Percentiles rank a stretch among this genome's conserved stretches.
Evolutionary conservation across 2,329 filamentous ascomycete species (phyloP).

Genomic region (Trichoderma koningii): DNA sequence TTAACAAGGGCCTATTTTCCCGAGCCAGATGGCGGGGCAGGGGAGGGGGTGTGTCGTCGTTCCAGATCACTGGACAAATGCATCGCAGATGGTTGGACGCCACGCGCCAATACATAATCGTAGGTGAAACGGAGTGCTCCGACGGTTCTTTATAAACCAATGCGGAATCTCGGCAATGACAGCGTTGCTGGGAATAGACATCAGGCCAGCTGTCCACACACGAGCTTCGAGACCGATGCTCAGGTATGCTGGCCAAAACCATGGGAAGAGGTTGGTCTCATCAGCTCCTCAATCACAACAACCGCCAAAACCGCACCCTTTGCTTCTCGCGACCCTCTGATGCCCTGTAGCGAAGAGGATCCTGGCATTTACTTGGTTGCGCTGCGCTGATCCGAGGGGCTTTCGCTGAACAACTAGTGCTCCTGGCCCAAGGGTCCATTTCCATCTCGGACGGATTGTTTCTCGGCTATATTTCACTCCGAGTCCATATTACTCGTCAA

Average conservation of each 20-base stretch:
- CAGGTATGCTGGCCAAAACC: not conserved
- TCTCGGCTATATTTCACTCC: conserved; percentile 2
- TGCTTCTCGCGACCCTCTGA: not conserved
- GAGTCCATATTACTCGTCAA: not conserved
- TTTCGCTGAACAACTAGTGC: not conserved
- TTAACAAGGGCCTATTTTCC: conserved; percentile 26
- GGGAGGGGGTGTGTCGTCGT: conserved; percentile 19
- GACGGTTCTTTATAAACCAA: conserved; percentile 34
- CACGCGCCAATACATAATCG: conserved; percentile 29
- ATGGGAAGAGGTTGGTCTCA: not conserved
- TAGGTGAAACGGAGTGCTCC: too few relatives aligned
- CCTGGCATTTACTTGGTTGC: not conserved
- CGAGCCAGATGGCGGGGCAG: conserved; percentile 25
- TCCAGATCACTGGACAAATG: conserved; percentile 25
- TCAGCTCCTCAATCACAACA: not conserved
- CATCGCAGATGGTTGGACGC: conserved; percentile 33
- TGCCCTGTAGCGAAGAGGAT: not conserved
- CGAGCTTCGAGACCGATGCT: conserved; percentile 13
- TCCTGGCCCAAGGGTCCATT: not conserved
- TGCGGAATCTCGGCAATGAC: conserved; percentile 27
- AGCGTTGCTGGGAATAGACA: conserved; percentile 8
- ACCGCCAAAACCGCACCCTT: not conserved
- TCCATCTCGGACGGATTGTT: not conserved
- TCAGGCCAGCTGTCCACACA: not conserved
- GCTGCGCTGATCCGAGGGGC: too few relatives aligned